Percentiles rank a stretch among this genome's conserved stretches.
Evolutionary conservation across 768 basidiomycete species (phyloP).

Genomic region (Auricularia sp.): DNA sequence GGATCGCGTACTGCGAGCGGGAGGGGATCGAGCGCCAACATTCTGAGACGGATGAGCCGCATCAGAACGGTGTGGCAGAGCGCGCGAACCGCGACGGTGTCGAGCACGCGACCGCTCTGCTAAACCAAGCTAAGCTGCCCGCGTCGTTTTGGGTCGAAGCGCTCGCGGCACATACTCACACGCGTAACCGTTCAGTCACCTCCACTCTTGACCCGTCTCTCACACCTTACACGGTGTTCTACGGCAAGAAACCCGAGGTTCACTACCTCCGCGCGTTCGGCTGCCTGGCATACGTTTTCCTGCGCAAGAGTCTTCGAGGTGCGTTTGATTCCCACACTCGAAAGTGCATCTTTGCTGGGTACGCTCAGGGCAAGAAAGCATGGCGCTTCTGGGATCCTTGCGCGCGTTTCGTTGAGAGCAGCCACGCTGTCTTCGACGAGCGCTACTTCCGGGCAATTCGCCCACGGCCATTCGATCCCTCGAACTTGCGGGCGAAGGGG

Average conservation of each 20-base stretch:
- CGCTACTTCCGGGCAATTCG: slow-evolving; percentile 13
- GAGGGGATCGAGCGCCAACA: not conserved
- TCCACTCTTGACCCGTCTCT: not conserved
- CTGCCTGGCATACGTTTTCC: slow-evolving; percentile 12
- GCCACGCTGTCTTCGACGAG: slow-evolving; percentile 26
- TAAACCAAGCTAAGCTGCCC: not conserved
- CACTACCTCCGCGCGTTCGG: slow-evolving; percentile 17
- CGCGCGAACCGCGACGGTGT: not conserved
- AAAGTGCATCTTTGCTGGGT: slow-evolving; percentile 31
- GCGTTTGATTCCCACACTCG: slow-evolving; percentile 20
- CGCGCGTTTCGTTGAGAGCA: slow-evolving; percentile 20
- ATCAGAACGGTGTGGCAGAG: slow-evolving; percentile 4
- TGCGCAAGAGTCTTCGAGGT: slow-evolving; percentile 8
- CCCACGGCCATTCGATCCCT: not conserved
- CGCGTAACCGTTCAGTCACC: not conserved
- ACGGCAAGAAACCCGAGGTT: slow-evolving; percentile 1
- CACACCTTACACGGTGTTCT: slow-evolving; percentile 18
- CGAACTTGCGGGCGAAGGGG: no score
- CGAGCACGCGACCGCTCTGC: slow-evolving; percentile 1
- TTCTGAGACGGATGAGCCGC: not conserved
- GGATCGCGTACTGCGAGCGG: not conserved
- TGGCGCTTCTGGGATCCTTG: slow-evolving; percentile 28
- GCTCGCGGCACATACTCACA: not conserved
- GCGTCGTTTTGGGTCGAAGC: not conserved
- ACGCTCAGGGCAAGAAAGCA: slow-evolving; percentile 19